Base-by-base conservation (phyloP, 2,329 filamentous ascomycete species). In the Trichoderma aggressivum region DNA sequence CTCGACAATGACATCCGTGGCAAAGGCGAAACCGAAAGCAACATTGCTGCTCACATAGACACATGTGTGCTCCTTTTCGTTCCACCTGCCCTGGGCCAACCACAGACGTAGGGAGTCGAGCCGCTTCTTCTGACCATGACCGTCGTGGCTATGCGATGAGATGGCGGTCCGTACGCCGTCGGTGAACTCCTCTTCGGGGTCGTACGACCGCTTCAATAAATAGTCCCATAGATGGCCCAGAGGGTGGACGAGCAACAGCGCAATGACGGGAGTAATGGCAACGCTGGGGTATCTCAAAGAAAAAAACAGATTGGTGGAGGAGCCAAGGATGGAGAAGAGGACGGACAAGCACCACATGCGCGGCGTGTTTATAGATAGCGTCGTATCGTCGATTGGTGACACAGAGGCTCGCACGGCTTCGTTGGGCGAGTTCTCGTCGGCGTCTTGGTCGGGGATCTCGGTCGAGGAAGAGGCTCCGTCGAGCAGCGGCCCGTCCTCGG, bases 1-100 rank as follows among this genome's bases (percentile, higher is more conserved):
- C 80, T 97, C 93, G 67, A 97, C 92, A 75, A 97, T 96, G 72
- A 96, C 91, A 82, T 96, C 93, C 32, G 93, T 96, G 8, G 93
- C 93, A 81, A 96, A 96, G 30, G 93, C 93, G 81, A 96, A 96
- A 2, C 93, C 93, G 79, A 96, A 96, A 24, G 93, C 94, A 55
- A 96, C 92, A 78, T 96, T 96, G 82, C 92, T 95, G 84, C 91
- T 94, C 75, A 96, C 93, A 76, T 96, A 96, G 65, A 96, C 92
- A 78, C 93, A 96, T 55, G 91, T 92, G 80, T 96, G 93, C 79
- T 96, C 93, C 79, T 96, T 96, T 78, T 94, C 91, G 78, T 96
- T 96, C 93, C 93, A 96, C 43, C 84, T 86, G 3, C 93, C 93
- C 80, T 95, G 93, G 1, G 89, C 90, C 32, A 95, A 84, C 92